These are phyloP conservation scores for Arabis alpina DNA, from an alignment of 345 rosid genomes.

Conservation along the genomic window DNA sequence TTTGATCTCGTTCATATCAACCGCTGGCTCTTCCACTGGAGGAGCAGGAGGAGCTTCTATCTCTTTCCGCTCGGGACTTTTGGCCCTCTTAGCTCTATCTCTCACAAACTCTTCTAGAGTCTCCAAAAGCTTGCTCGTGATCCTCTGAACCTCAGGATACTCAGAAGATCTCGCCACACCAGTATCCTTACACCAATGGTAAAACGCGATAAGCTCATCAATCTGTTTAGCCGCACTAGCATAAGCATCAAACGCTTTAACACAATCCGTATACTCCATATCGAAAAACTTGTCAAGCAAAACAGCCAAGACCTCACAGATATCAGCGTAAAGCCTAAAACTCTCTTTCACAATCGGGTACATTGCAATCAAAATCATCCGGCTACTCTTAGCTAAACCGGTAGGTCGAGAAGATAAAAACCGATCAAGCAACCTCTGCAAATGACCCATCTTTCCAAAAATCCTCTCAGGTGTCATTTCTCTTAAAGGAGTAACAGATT, in stretches of 20 bases:
- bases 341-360: constrained; percentile 83
- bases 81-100: constrained; percentile 75
- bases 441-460: constrained; percentile 80
- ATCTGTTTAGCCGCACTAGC: constrained; percentile 76
- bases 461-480: constrained; percentile 82
- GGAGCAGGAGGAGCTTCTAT: constrained; percentile 55
- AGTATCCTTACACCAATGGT: constrained; percentile 75
- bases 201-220: constrained; percentile 74
- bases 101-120: constrained; percentile 82
- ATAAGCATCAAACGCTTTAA: constrained; percentile 82
- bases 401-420: constrained; percentile 85
- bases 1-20: constrained; percentile 72
- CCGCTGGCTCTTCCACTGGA: constrained; percentile 51
- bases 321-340: constrained; percentile 78
- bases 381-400: constrained; percentile 68
- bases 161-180: constrained; percentile 88
- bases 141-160: constrained; percentile 93
- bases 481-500: constrained; percentile 60
- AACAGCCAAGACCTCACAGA: constrained; percentile 78
- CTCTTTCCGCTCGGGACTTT: constrained; percentile 71
- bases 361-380: constrained; percentile 76
- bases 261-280: constrained; percentile 81
- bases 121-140: constrained; percentile 76
- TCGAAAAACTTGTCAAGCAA: constrained; percentile 86
- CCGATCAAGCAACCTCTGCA: constrained; percentile 85